These are phyloP conservation scores for Agaricus blazei DNA, from an alignment of 768 basidiomycete genomes.

Conservation along the genomic window DNA sequence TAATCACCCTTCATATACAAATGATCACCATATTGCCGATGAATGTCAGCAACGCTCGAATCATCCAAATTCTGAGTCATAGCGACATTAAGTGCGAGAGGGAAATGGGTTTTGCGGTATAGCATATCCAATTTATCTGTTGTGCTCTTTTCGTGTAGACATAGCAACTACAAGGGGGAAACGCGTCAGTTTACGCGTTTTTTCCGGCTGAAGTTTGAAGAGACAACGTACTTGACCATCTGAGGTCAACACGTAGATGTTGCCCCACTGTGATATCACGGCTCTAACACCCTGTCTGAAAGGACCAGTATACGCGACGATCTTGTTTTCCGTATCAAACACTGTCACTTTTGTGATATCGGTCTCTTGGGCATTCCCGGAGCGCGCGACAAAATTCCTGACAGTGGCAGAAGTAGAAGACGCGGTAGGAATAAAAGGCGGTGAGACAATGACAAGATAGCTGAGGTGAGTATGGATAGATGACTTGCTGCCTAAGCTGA, in stretches of 20 bases:
- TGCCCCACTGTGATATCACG: slow-evolving; percentile 77
- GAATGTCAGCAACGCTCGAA: slow-evolving; percentile 79
- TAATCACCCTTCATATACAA: slow-evolving; percentile 88
- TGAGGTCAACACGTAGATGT: slow-evolving; percentile 72
- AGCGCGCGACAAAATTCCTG: slow-evolving; percentile 61
- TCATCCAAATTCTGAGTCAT: slow-evolving; percentile 72
- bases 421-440: slow-evolving; percentile 67
- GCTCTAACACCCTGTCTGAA: slow-evolving; percentile 82
- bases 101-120: slow-evolving; percentile 73
- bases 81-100: slow-evolving; percentile 79
- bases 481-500: slow-evolving; percentile 57
- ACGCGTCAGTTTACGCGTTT: no score
- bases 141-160: slow-evolving; percentile 75
- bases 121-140: slow-evolving; percentile 82
- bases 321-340: slow-evolving; percentile 89
- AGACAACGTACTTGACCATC: slow-evolving; percentile 61
- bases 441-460: slow-evolving; percentile 87
- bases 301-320: slow-evolving; percentile 77
- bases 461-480: slow-evolving; percentile 74
- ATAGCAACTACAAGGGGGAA: slow-evolving; percentile 41
- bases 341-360: slow-evolving; percentile 80
- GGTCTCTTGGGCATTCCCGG: slow-evolving; percentile 34
- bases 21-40: slow-evolving; percentile 86
- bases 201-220: no score
- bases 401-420: slow-evolving; percentile 69